Base-by-base conservation (phyloP, 495 filamentous ascomycete genomes). In the Aspergillus ostianus region DNA sequence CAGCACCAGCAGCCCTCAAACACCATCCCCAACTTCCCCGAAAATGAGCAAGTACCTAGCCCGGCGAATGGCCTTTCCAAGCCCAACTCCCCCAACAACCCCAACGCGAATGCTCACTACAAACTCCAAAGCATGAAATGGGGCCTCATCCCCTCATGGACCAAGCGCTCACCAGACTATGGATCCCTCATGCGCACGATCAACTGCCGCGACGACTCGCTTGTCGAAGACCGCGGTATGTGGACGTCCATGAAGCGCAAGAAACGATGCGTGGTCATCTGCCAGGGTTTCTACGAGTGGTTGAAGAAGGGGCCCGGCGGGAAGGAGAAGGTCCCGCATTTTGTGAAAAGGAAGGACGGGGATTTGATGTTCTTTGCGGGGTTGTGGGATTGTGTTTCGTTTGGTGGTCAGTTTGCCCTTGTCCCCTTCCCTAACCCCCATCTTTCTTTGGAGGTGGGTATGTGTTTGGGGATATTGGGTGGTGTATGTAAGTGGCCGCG, bases 251-350 rank as follows among this genome's bases (percentile, higher is more conserved):
- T 98, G 89, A 97, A 96, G 71, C 81, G 85, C 51, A 84, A 78
- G 65, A 96, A 97, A 70, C 81, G 94, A 23, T 98, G 94, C 68
- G 77, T 97, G 47, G 85, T 98, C 2, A 63, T 93, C 4, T 91
- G 88, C 15, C 87, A 97, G 72, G 94, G 94, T 3, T 98, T 97
- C 73, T 98, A 93, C 71, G 94, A 98, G 72, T 98, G 94, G 94
- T 72, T 94, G 54, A 91, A 94, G 71, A 90, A 91, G 65, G 77
- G 77, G 0, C 83, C 85, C 27, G 85, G 85, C 0, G 81, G 85
- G 1, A 93, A 90, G 64, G 86, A 91, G 60, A 91, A 87, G 72
- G 75, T 92, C 0, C 94, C 94, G 45, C 85, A 97, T 71, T 98
- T 82, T 68, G 80, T 90, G 10, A 90, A 86, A 67, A 78, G 91